phyloP scores from a whole-genome alignment of 768 basidiomycete genomes.

The Termitomyces sp. region DNA sequence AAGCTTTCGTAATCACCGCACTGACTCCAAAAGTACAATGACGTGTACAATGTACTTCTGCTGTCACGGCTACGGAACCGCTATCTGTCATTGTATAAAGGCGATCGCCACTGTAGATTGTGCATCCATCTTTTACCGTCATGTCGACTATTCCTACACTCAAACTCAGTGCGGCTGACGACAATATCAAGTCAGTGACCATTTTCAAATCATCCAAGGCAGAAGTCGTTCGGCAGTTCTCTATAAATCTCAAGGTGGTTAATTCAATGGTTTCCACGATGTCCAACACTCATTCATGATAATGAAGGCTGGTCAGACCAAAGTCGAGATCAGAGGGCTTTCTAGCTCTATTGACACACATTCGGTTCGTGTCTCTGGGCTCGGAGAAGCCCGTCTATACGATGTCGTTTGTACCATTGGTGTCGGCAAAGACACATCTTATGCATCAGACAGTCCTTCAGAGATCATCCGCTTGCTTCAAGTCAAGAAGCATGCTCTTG shows the following conservation, averaged over 20 bases:
- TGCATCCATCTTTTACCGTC: background rate
- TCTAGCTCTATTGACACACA: conserved; percentile 45
- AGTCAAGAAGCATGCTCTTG: conserved; percentile 28
- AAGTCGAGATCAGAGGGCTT: conserved; percentile 43
- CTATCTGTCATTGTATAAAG: background rate
- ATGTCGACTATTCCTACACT: conserved; percentile 4
- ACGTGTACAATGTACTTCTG: background rate
- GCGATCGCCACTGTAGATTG: background rate
- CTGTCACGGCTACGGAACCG: background rate
- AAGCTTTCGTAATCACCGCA: too few relatives aligned
- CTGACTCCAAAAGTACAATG: background rate
- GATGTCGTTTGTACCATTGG: conserved; percentile 48
- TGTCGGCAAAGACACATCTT: conserved; percentile 12
- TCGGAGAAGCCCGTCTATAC: conserved; percentile 41
- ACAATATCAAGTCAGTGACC: conserved; percentile 48
- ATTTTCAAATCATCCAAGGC: conserved; percentile 53
- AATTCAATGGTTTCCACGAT: background rate
- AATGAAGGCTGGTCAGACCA: conserved; percentile 45
- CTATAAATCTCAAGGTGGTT: conserved; percentile 40
- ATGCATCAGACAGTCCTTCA: conserved; percentile 18
- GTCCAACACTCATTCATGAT: background rate
- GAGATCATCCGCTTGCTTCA: conserved; percentile 31
- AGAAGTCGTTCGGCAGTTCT: conserved; percentile 48
- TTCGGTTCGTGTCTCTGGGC: conserved; percentile 47
- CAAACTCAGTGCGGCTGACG: conserved; percentile 28